A percentile compares a stretch with the other conserved stretches of the same genome.
Evolutionary conservation across 352 stramenopile genomes (phyloP).

Genomic region (Blastocystis sp.): DNA sequence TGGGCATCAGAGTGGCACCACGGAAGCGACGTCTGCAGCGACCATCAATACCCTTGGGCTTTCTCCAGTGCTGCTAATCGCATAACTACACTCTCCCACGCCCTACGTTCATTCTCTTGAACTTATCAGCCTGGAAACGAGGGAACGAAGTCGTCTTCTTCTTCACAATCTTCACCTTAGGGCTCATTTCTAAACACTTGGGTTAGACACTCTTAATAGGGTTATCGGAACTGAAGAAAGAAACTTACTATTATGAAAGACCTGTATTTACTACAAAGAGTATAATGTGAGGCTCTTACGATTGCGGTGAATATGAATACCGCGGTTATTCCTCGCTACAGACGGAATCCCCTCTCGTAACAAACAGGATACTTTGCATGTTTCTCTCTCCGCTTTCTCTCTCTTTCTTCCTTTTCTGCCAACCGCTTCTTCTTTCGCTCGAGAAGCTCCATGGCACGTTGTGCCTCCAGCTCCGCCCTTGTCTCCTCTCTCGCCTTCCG

Average conservation of each 20-base stretch:
- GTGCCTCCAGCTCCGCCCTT: background rate
- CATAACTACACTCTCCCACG: slow-evolving; percentile 69
- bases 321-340: no score
- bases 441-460: background rate
- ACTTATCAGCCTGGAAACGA: slow-evolving; percentile 79
- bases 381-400: background rate
- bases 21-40: slow-evolving; percentile 96
- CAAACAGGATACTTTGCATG: background rate
- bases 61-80: slow-evolving; percentile 79
- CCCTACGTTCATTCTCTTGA: slow-evolving; percentile 67
- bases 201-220: no score
- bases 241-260: no score
- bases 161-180: slow-evolving; percentile 82
- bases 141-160: slow-evolving; percentile 99
- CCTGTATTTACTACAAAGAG: no score
- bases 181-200: slow-evolving; percentile 30
- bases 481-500: background rate
- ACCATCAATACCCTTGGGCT: slow-evolving; percentile 98
- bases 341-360: no score
- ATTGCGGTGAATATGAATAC: no score
- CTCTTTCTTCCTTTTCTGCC: background rate
- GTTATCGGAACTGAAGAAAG: no score
- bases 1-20: slow-evolving; percentile 91
- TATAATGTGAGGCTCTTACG: no score
- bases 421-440: background rate